A percentile compares a stretch with the other conserved stretches of the same genome.
These are phyloP conservation scores for Coelastrella sp. DNA, from an alignment of 139 green algal species.

Conservation along the genomic window DNA sequence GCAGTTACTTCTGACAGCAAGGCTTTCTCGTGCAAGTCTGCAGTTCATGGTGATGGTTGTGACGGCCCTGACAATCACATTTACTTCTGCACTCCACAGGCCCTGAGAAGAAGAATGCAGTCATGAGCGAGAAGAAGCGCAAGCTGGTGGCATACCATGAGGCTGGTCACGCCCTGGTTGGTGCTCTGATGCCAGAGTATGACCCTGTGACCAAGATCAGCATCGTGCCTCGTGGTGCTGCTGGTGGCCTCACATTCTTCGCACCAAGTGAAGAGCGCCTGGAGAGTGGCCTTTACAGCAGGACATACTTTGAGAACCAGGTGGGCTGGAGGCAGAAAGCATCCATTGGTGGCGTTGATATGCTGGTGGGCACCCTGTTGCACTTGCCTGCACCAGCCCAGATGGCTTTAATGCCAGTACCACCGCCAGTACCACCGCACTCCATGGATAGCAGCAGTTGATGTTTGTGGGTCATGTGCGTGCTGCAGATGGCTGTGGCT, in stretches of 20 bases:
- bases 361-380: background rate
- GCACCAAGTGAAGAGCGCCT: slow-evolving; percentile 91
- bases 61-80: no score
- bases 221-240: slow-evolving; percentile 96
- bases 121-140: slow-evolving; percentile 97
- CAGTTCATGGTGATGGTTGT: no score
- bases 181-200: slow-evolving; percentile 99
- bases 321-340: background rate
- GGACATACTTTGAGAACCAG: slow-evolving; percentile 90
- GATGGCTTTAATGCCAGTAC: no score
- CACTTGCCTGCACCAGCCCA: no score
- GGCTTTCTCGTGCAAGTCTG: no score
- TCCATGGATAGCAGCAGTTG: no score
- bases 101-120: slow-evolving; percentile 97
- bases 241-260: slow-evolving; percentile 97
- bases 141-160: slow-evolving; percentile 98
- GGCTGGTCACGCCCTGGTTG: slow-evolving; percentile 90
- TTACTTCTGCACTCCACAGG: slow-evolving; percentile 58
- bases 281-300: slow-evolving; percentile 91
- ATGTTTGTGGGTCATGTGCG: background rate
- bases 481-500: slow-evolving; percentile 91
- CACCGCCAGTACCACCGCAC: no score
- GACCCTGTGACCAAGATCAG: slow-evolving; percentile 99
- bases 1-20: no score
- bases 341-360: background rate